Base-by-base conservation (phyloP, 345 rosid species). In the Populus davidiana region DNA sequence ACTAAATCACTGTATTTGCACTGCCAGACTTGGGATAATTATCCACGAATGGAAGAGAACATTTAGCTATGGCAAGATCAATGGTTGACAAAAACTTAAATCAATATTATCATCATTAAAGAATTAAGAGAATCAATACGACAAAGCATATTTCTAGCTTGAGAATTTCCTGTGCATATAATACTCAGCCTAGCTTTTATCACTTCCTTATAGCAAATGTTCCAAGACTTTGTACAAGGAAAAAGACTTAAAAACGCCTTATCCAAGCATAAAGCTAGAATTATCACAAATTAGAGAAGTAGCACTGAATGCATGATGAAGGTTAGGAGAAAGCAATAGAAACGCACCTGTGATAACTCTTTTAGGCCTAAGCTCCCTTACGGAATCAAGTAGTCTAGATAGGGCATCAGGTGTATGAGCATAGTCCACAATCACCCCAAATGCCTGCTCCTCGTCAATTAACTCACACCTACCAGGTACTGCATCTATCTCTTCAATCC, bases 401-500 rank as follows among this genome's bases (percentile, higher is more conserved):
- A 93, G 85, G 62, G 90, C 96, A 84, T 86, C 92, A 67, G 97
- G 97, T 52, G 97, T 91, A 21, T 87, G 85, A 75, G 96, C 96
- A 81, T 90, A 87, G 79, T 93, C 99, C 73, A 95, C 98, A 70
- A 92, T 91, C 80, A 92, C 99, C 44, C 98, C 97, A 83, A 87
- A 95, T 75, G 98, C 97, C 84, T 93, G 96, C 80, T 93, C 98
- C 79, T 93, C 98, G 6, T 93, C 99, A 74, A 95, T 95, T 83
- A 95, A 80, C 77, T 95, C 98, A 75, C 94, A 95, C 84, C 98
- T 91, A 36, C 99, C 99, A 2, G 97, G 99, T 76, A 95, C 97
- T 33, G 94, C 92, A 85, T 91, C 97, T 21, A 95, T 88, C 88
- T 95, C 99, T 82, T 95, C 98, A 74, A 93, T 89, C 76, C 98